Evolutionary conservation across 2,329 filamentous ascomycete genomes (phyloP).

Genomic region (Pestalotiopsis sp.): DNA sequence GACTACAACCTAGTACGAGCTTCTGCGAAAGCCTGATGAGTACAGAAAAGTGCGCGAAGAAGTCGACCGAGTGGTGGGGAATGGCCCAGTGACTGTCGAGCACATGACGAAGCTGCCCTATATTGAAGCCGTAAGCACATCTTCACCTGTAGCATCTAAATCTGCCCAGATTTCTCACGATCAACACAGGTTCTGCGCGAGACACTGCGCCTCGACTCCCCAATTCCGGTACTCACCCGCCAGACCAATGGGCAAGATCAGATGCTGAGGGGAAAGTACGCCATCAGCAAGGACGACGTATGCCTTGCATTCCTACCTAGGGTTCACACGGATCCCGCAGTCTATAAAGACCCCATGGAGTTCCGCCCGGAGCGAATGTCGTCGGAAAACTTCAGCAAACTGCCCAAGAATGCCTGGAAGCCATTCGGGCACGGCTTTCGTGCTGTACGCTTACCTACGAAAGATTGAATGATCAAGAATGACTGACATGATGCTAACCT

Average conservation of each 20-base stretch:
- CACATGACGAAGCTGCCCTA: conserved; percentile 55
- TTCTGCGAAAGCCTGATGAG: conserved; percentile 50
- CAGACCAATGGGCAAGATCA: conserved; percentile 42
- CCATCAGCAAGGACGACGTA: conserved; percentile 44
- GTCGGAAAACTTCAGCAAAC: conserved; percentile 46
- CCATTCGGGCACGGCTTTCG: conserved; percentile 56
- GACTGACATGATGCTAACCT: neutral
- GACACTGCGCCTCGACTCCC: conserved; percentile 51
- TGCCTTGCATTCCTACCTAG: conserved; percentile 44
- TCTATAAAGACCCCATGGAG: conserved; percentile 59
- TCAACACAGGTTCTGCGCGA: conserved; percentile 48
- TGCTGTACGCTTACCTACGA: conserved; percentile 20
- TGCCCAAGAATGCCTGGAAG: conserved; percentile 43
- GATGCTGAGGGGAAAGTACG: conserved; percentile 55
- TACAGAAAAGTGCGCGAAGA: conserved; percentile 52
- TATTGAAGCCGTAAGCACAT: conserved; percentile 40
- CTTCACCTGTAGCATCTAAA: neutral
- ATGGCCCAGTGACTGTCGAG: conserved; percentile 42
- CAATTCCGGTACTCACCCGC: conserved; percentile 51
- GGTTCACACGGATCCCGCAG: conserved; percentile 55
- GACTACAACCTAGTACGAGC: conserved; percentile 35
- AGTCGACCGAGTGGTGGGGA: conserved; percentile 52
- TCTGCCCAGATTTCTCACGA: neutral
- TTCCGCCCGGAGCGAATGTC: conserved; percentile 66
- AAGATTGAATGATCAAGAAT: neutral